Percentiles rank a stretch among this genome's conserved stretches.
These are phyloP conservation scores for Ganoderma multipileum DNA, from an alignment of 1,284 basidiomycete genomes.

Conservation along the genomic window DNA sequence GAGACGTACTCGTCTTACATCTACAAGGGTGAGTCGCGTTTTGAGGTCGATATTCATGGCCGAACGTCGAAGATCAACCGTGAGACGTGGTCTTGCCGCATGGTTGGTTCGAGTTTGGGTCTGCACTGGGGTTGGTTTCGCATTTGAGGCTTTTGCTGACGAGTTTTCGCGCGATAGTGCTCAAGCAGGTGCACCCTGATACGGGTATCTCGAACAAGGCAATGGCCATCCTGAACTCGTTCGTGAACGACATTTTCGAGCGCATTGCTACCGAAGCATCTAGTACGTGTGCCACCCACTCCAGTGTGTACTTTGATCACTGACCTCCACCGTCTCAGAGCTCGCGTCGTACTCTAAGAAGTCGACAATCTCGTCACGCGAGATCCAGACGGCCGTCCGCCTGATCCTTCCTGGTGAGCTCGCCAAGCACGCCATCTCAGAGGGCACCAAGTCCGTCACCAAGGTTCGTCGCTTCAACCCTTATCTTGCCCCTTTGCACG, in stretches of 20 bases:
- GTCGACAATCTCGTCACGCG: conserved; percentile 92
- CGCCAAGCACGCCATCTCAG: conserved; percentile 83
- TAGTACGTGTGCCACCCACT: conserved; percentile 47
- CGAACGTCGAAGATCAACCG: neutral
- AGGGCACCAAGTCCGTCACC: conserved; percentile 69
- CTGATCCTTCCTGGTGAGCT: conserved; percentile 91
- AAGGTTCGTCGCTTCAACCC: conserved; percentile 34
- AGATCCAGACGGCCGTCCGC: conserved; percentile 92
- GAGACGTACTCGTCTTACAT: conserved; percentile 96
- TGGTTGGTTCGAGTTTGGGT: neutral
- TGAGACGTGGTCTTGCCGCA: neutral
- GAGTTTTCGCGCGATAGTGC: conserved; percentile 52
- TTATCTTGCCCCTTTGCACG: neutral
- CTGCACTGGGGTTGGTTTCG: neutral
- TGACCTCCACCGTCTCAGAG: conserved; percentile 53
- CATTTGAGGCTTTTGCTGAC: conserved; percentile 9
- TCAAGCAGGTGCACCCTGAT: conserved; percentile 95
- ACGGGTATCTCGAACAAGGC: conserved; percentile 98
- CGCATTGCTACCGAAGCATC: conserved; percentile 91
- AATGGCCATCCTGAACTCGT: conserved; percentile 94
- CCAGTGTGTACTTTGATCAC: neutral
- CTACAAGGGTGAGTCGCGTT: conserved; percentile 76
- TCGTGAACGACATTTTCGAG: conserved; percentile 94
- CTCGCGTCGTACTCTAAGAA: conserved; percentile 94
- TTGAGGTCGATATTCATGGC: neutral